Conservation (phyloP, 202 grass and related monocot genomes). For the Bolboschoenoplectus hybrid region DNA sequence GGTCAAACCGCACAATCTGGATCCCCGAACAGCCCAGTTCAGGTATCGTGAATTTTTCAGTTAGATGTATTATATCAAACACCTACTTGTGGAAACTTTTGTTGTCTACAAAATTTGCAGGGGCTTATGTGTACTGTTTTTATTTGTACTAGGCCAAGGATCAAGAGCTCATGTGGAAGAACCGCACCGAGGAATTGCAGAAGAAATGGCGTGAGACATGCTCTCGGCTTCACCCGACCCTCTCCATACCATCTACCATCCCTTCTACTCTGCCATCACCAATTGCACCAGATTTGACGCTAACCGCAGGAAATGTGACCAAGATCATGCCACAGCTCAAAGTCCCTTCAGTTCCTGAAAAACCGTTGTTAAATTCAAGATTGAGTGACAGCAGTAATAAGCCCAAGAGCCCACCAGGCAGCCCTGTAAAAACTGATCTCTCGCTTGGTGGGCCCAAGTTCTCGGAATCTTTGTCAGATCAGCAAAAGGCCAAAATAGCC, state of each 20-base stretch:
- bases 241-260: conserved; percentile 43
- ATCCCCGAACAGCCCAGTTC: background rate
- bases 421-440: conserved; percentile 92
- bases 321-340: conserved; percentile 57
- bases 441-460: conserved; percentile 54
- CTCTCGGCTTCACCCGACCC: conserved; percentile 46
- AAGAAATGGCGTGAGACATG: conserved; percentile 78
- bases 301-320: conserved; percentile 21
- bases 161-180: conserved; percentile 59
- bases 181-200: conserved; percentile 61
- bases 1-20: conserved; percentile 53
- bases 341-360: conserved; percentile 51
- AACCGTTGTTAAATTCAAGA: conserved; percentile 39
- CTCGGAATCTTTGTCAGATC: conserved; percentile 48
- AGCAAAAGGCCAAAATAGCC: conserved; percentile 73
- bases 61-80: conserved; percentile 21
- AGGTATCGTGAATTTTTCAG: conserved; percentile 18
- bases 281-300: conserved; percentile 44
- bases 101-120: background rate
- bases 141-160: conserved; percentile 53
- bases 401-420: conserved; percentile 50
- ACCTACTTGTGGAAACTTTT: background rate
- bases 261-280: conserved; percentile 39
- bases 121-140: conserved; percentile 32
- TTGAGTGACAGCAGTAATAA: conserved; percentile 42